Conservation (phyloP, 2,329 filamentous ascomycete genomes). For the Chaetomium sp. region DNA sequence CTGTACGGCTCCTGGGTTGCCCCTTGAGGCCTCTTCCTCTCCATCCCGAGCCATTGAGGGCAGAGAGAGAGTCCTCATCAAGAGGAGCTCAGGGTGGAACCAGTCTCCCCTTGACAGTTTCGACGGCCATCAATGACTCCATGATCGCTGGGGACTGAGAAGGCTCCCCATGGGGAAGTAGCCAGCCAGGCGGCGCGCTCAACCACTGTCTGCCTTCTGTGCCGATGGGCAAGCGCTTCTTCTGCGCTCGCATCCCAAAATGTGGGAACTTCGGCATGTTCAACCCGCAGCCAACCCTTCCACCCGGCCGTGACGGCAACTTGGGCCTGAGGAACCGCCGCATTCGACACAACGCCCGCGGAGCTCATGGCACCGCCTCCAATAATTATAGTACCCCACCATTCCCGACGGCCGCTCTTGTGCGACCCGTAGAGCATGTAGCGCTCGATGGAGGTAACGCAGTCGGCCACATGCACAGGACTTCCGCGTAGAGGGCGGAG, state of each 20-base stretch:
- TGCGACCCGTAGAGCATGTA: slow-evolving; percentile 47
- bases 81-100: not conserved
- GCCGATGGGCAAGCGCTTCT: slow-evolving; percentile 39
- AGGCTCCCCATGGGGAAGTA: slow-evolving; percentile 44
- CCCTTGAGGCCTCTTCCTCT: not conserved
- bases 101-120: not conserved
- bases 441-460: slow-evolving; percentile 36
- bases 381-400: slow-evolving; percentile 54
- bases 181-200: slow-evolving; percentile 42
- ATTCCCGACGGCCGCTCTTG: slow-evolving; percentile 40
- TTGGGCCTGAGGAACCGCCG: not conserved
- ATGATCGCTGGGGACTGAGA: slow-evolving; percentile 32
- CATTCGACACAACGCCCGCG: not conserved
- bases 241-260: slow-evolving; percentile 32
- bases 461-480: slow-evolving; percentile 18
- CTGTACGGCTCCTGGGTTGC: not conserved
- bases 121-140: not conserved
- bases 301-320: slow-evolving; percentile 34
- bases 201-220: slow-evolving; percentile 34
- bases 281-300: slow-evolving; percentile 49
- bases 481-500: slow-evolving; percentile 29
- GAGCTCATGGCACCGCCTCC: slow-evolving; percentile 29
- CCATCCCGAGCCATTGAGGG: not conserved
- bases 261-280: slow-evolving; percentile 34
- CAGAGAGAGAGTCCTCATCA: too few relatives aligned